These are phyloP conservation scores for Aspergillus fumigatiaffinis DNA, from an alignment of 2,329 filamentous ascomycete genomes.

Conservation along the genomic window DNA sequence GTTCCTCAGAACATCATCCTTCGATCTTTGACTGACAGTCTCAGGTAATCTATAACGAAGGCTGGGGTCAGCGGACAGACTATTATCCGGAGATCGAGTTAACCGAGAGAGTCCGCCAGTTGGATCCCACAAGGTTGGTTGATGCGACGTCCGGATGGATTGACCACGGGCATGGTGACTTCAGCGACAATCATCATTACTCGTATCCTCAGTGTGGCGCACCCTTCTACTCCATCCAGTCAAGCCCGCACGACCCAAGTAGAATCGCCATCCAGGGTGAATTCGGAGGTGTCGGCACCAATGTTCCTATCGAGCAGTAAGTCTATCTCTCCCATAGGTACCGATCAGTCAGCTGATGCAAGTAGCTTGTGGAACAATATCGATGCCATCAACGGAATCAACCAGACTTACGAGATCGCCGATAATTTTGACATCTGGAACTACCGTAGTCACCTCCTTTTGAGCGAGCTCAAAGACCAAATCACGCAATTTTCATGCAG, in stretches of 20 bases:
- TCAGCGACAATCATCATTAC: slow-evolving; percentile 67
- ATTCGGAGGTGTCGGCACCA: slow-evolving; percentile 66
- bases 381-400: slow-evolving; percentile 56
- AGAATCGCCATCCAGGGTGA: slow-evolving; percentile 68
- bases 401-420: slow-evolving; percentile 66
- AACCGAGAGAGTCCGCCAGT: slow-evolving; percentile 50
- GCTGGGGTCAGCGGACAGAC: slow-evolving; percentile 60
- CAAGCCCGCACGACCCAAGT: slow-evolving; percentile 53
- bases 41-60: slow-evolving; percentile 66
- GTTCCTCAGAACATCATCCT: slow-evolving; percentile 8
- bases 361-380: slow-evolving; percentile 63
- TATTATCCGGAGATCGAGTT: slow-evolving; percentile 55
- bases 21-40: background rate
- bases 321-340: slow-evolving; percentile 17
- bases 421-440: slow-evolving; percentile 59
- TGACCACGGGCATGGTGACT: slow-evolving; percentile 67
- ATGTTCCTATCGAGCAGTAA: slow-evolving; percentile 59
- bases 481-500: slow-evolving; percentile 58
- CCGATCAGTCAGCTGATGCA: background rate
- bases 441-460: slow-evolving; percentile 56
- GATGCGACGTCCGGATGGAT: slow-evolving; percentile 63
- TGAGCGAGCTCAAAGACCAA: slow-evolving; percentile 48
- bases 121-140: slow-evolving; percentile 63
- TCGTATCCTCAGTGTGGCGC: slow-evolving; percentile 67
- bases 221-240: slow-evolving; percentile 60